Conservation (phyloP, 2,329 filamentous ascomycete genomes). For the Alternaria metachromatica region DNA sequence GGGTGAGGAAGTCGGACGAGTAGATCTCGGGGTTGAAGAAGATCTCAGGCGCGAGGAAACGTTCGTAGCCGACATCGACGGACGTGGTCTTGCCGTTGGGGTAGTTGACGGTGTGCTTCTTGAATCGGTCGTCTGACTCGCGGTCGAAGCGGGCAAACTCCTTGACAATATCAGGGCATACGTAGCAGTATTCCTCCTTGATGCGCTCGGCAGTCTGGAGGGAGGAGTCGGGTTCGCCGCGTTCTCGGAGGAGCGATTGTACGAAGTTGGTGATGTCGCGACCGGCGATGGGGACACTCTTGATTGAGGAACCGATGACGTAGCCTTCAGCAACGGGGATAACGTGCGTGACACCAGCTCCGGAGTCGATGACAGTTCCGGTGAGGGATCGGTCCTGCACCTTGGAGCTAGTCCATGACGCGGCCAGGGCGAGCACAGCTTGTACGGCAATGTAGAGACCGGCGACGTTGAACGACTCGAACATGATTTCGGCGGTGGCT, state of each 20-base stretch:
- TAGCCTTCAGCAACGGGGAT: constrained; percentile 99
- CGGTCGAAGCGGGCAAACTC: constrained; percentile 94
- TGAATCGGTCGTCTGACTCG: constrained; percentile 83
- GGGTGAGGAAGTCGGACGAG: constrained; percentile 97
- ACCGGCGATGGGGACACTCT: constrained; percentile 97
- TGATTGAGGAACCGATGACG: constrained; percentile 98
- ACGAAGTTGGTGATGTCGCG: constrained; percentile 99
- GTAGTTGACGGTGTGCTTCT: constrained; percentile 85
- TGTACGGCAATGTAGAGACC: constrained; percentile 99
- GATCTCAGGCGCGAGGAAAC: constrained; percentile 97
- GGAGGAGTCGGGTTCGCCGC: constrained; percentile 94
- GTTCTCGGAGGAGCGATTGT: constrained; percentile 92
- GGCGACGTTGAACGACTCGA: constrained; percentile 99
- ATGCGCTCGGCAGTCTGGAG: constrained; percentile 97
- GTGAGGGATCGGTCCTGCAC: constrained; percentile 95
- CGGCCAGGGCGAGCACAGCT: constrained; percentile 92
- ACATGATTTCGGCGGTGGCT: constrained; percentile 99
- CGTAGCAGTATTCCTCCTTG: constrained; percentile 99
- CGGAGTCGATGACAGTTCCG: constrained; percentile 97
- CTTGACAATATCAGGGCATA: constrained; percentile 98
- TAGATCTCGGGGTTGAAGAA: constrained; percentile 99
- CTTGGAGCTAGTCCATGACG: constrained; percentile 98
- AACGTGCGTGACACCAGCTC: constrained; percentile 98
- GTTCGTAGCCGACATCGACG: constrained; percentile 96
- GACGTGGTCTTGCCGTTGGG: constrained; percentile 83